phyloP scores from a whole-genome alignment of 2,329 filamentous ascomycete genomes.

The Coleophoma cylindrospora region DNA sequence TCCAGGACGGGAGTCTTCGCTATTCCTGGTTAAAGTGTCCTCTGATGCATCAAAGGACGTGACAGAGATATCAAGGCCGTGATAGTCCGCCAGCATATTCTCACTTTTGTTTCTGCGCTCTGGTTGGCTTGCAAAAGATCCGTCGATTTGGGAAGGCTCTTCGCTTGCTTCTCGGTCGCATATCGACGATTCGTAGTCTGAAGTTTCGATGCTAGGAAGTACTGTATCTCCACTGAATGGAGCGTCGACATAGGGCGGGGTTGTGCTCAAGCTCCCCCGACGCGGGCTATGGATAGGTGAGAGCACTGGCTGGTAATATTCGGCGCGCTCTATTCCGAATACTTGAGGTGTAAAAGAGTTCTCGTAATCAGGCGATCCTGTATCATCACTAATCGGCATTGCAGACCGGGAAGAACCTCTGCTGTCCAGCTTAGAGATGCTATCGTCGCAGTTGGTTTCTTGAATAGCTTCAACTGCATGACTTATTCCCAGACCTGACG shows the following conservation, averaged over 20 bases:
- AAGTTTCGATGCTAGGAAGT: background rate
- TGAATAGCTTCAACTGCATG: no score
- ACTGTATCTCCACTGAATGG: background rate
- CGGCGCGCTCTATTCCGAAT: slow-evolving; percentile 11
- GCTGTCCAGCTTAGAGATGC: no score
- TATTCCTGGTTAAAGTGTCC: background rate
- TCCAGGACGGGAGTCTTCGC: background rate
- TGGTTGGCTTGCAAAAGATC: background rate
- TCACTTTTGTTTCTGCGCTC: background rate
- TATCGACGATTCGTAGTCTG: background rate
- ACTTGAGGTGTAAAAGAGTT: slow-evolving; percentile 5
- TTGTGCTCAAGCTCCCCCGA: background rate
- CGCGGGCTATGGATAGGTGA: slow-evolving; percentile 2
- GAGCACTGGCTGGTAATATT: slow-evolving; percentile 11
- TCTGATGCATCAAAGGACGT: background rate
- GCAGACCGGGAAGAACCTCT: no score
- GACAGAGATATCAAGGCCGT: background rate
- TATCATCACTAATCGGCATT: no score
- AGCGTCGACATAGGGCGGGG: background rate
- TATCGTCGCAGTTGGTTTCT: no score
- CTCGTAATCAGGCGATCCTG: no score
- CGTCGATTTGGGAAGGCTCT: background rate
- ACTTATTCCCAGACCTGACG: no score
- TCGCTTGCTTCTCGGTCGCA: background rate
- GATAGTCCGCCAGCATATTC: background rate